phyloP scores from a whole-genome alignment of 306 rosid genomes.

The Styphnolobium japonicum region DNA sequence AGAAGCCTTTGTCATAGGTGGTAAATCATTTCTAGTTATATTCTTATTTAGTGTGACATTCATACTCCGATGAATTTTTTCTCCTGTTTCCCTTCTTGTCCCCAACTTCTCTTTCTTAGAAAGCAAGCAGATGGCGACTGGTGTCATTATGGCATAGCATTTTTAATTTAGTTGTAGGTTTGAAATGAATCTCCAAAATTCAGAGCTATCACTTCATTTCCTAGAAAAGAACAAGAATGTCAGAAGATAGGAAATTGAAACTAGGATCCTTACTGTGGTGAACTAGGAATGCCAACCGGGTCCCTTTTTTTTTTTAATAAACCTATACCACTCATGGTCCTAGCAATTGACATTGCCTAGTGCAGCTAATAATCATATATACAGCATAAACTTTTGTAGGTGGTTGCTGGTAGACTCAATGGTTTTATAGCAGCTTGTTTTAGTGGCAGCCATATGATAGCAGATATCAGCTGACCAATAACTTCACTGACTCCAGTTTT shows the following conservation, averaged over 20 bases:
- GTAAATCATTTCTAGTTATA: background rate
- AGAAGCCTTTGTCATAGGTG: background rate
- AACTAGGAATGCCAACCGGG: background rate
- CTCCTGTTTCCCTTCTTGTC: background rate
- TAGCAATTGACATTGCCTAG: background rate
- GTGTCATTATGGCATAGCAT: background rate
- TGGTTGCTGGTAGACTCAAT: background rate
- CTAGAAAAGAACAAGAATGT: background rate
- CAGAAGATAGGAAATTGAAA: background rate
- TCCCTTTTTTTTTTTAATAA: background rate
- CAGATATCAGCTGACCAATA: background rate
- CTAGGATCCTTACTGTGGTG: background rate
- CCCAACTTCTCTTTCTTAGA: background rate
- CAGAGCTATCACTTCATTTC: background rate
- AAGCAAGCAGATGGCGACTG: background rate
- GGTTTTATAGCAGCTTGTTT: background rate
- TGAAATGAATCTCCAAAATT: background rate
- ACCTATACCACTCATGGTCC: background rate
- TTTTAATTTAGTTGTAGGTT: background rate
- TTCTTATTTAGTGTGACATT: background rate
- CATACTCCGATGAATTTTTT: background rate
- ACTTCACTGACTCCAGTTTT: background rate
- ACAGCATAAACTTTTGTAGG: background rate
- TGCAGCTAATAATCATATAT: background rate
- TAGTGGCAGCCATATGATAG: constrained; percentile 3